Evolutionary conservation across 2,329 filamentous ascomycete species (phyloP).

Genomic region (Xylaria sp.): DNA sequence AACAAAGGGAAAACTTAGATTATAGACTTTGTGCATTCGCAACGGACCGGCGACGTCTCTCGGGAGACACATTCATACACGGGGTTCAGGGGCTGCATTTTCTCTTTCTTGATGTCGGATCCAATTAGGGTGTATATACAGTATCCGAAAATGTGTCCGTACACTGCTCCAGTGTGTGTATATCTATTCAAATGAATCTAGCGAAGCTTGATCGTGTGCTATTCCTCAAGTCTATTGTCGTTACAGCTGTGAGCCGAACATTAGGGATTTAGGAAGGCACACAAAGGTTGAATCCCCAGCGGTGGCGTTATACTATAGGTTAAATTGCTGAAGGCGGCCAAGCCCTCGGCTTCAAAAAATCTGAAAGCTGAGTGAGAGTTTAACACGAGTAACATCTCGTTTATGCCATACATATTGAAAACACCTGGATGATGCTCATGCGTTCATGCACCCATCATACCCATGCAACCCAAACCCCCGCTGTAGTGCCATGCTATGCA

Average conservation of each 20-base stretch:
- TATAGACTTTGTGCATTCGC: slow-evolving; percentile 21
- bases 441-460: too few species aligned
- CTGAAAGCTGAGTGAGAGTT: too few species aligned
- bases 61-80: slow-evolving; percentile 15
- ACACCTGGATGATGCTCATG: too few species aligned
- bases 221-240: not conserved
- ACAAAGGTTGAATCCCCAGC: too few species aligned
- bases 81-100: slow-evolving; percentile 8
- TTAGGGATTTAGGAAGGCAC: not conserved
- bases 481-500: not conserved
- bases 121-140: slow-evolving; percentile 5
- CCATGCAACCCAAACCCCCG: not conserved
- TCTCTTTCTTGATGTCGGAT: too few species aligned
- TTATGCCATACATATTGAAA: too few species aligned
- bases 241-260: not conserved
- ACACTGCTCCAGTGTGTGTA: not conserved
- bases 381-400: too few species aligned
- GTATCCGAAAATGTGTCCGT: not conserved
- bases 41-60: slow-evolving; percentile 3
- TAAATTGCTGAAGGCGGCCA: too few species aligned
- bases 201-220: not conserved
- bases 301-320: too few species aligned
- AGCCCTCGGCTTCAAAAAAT: too few species aligned
- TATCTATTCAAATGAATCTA: not conserved
- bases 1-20: slow-evolving; percentile 25